These are phyloP conservation scores for Russula lepida DNA, from an alignment of 768 basidiomycete genomes.

Conservation along the genomic window DNA sequence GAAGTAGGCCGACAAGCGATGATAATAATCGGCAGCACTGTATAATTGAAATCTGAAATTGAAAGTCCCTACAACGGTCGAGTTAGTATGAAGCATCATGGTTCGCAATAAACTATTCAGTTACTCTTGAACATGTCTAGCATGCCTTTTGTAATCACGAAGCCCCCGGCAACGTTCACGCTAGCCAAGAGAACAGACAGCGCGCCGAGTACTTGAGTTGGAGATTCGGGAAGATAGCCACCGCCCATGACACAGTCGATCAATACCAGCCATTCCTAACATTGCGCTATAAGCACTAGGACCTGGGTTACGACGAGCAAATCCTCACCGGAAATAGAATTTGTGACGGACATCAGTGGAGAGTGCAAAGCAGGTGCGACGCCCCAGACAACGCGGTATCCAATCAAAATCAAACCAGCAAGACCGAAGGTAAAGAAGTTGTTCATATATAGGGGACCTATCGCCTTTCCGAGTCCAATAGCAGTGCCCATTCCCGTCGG, in stretches of 20 bases:
- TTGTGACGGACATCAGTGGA: constrained; percentile 86
- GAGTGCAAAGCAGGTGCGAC: constrained; percentile 84
- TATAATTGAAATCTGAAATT: no score
- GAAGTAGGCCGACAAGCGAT: no score
- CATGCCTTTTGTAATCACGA: constrained; percentile 87
- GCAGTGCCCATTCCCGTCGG: constrained; percentile 69
- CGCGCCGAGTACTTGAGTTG: constrained; percentile 74
- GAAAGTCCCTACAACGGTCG: constrained; percentile 41
- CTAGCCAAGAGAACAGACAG: constrained; percentile 80
- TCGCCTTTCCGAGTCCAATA: constrained; percentile 69
- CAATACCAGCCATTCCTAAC: constrained; percentile 66
- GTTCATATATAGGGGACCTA: constrained; percentile 78
- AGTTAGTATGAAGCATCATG: not conserved
- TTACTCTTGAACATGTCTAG: constrained; percentile 85
- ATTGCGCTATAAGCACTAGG: not conserved
- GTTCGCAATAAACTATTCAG: constrained; percentile 20
- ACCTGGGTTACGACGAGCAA: not conserved
- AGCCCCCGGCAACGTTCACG: constrained; percentile 83
- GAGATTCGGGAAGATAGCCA: constrained; percentile 70
- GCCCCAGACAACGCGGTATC: constrained; percentile 86
- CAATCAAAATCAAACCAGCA: constrained; percentile 76
- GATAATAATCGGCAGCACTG: no score
- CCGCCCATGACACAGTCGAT: constrained; percentile 90
- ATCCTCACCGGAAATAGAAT: constrained; percentile 70
- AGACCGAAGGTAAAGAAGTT: constrained; percentile 86